These are phyloP conservation scores for Saturnispora diversa DNA, from an alignment of 805 yeast genomes.

Conservation along the genomic window DNA sequence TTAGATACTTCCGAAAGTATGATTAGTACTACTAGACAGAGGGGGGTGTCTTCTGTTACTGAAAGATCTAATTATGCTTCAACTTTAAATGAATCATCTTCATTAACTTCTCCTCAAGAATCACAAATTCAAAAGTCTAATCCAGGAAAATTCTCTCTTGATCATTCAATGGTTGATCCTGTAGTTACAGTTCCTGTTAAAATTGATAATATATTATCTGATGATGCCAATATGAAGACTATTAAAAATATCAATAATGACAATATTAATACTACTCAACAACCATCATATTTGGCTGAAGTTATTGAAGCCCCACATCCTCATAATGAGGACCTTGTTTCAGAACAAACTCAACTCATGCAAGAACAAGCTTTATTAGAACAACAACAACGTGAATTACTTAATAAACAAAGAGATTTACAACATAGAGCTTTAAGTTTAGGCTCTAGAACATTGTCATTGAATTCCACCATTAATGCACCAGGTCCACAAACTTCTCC, in stretches of 20 bases:
- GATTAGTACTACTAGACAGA: conserved; percentile 1
- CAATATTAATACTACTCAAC: neutral
- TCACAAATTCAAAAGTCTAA: neutral
- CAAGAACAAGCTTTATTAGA: conserved; percentile 16
- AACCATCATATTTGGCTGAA: neutral
- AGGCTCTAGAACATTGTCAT: conserved; percentile 9
- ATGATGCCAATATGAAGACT: neutral
- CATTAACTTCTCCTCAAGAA: conserved; percentile 7
- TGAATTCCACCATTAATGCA: conserved; percentile 7
- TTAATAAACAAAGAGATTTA: conserved; percentile 14
- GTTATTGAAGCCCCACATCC: neutral
- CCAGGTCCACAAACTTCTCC: conserved; percentile 1
- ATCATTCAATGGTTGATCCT: conserved; percentile 8
- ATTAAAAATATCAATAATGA: neutral
- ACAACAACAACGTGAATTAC: conserved; percentile 15
- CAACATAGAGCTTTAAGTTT: conserved; percentile 15
- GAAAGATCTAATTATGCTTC: conserved; percentile 5
- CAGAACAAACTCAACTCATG: conserved; percentile 12
- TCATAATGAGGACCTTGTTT: neutral
- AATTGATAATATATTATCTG: conserved; percentile 1
- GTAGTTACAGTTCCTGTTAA: conserved; percentile 13
- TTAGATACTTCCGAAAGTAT: conserved; percentile 1
- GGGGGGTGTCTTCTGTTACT: conserved; percentile 7
- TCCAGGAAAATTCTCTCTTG: conserved; percentile 9
- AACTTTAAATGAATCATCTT: conserved; percentile 7